These are phyloP conservation scores for Acanthamoeba castellanii DNA, from an alignment of 208 protist genomes.

Conservation along the genomic window DNA sequence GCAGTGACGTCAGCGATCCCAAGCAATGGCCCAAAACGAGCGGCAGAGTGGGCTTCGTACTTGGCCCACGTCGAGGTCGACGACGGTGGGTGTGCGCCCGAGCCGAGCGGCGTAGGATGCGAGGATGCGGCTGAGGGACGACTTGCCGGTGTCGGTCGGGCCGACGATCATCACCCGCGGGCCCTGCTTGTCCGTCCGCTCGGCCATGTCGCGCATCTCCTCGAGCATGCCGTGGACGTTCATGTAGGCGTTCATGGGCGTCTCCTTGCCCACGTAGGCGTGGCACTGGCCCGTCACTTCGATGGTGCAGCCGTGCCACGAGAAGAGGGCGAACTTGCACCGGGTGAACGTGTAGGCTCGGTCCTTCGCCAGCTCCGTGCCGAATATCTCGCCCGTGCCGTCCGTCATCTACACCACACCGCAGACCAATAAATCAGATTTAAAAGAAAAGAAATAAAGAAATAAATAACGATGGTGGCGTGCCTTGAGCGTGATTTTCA, in stretches of 20 bases:
- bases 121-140: slow-evolving; percentile 81
- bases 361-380: slow-evolving; percentile 79
- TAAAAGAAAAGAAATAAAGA: neutral
- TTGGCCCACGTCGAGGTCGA: slow-evolving; percentile 87
- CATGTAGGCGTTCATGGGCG: slow-evolving; percentile 71
- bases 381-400: slow-evolving; percentile 84
- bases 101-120: slow-evolving; percentile 79
- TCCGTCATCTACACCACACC: slow-evolving; percentile 38
- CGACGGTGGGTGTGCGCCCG: slow-evolving; percentile 72
- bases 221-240: slow-evolving; percentile 72
- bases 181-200: slow-evolving; percentile 12
- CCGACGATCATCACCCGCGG: slow-evolving; percentile 83
- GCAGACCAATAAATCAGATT: no score
- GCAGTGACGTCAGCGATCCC: neutral
- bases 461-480: neutral
- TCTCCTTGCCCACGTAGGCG: slow-evolving; percentile 74
- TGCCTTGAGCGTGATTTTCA: slow-evolving; percentile 60
- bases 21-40: neutral
- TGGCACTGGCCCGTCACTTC: slow-evolving; percentile 67
- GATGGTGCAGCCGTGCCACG: slow-evolving; percentile 81
- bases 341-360: slow-evolving; percentile 77
- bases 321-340: slow-evolving; percentile 82
- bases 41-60: slow-evolving; percentile 23
- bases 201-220: slow-evolving; percentile 51
- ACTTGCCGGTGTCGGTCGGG: slow-evolving; percentile 87